Evolutionary conservation across 2,329 filamentous ascomycete species (phyloP), one percentile per base, ranked within the genome.

Genomic region (Fusarium veterinarium): DNA sequence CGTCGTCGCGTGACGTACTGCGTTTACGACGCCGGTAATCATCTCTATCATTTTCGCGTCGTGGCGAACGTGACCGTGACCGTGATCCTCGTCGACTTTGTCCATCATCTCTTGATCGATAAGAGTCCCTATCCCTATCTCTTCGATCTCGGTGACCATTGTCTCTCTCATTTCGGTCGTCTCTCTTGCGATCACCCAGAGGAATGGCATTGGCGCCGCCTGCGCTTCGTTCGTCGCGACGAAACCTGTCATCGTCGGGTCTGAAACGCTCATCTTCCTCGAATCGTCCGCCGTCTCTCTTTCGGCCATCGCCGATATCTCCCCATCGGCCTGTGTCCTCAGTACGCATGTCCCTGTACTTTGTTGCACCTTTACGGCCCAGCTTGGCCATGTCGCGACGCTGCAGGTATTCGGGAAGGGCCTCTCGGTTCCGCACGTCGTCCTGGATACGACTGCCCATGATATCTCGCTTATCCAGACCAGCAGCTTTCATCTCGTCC

Each of bases 311-410:
- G 31, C 88, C 88, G 72, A 88, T 87, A 52, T 91, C 87, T 8
- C 92, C 95, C 92, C 95, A 98, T 35, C 88, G 86, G 0, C 96
- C 96, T 1, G 96, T 99, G 82, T 99, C 96, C 83, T 99, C 95
- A 19, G 86, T 90, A 80, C 91, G 91, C 78, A 99, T 87, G 81
- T 99, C 96, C 76, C 89, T 93, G 83, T 98, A 98, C 81, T 93
- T 93, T 11, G 94, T 95, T 33, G 93, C 91, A 25, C 96, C 95
- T 85, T 97, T 97, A 84, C 93, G 94, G 28, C 96, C 96, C 31
- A 99, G 83, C 84, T 95, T 95, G 19, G 95, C 95, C 92, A 96
- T 94, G 82, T 98, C 96, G 63, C 96, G 87, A 77, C 97, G 91
- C 84, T 97, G 95, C 86, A 99, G 91, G 74, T 95, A 97, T 84